A percentile compares a stretch with the other conserved stretches of the same genome.
phyloP scores from a whole-genome alignment of 768 basidiomycete genomes.

The Calvatia gigantea region DNA sequence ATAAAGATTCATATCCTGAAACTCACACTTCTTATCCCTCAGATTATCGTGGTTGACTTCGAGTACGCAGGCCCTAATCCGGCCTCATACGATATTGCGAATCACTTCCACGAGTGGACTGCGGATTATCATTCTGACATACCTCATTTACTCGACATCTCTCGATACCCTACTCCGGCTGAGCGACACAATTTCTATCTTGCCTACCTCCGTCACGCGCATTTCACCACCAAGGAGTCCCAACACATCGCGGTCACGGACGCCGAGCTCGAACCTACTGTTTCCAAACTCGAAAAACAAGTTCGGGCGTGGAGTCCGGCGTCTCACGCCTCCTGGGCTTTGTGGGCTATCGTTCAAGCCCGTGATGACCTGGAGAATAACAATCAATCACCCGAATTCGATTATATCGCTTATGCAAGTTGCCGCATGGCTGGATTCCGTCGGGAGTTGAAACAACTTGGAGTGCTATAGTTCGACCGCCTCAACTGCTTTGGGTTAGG shows the following conservation, averaged over 20 bases:
- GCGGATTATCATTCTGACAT: constrained; percentile 76
- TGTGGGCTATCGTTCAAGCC: constrained; percentile 95
- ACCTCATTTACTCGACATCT: constrained; percentile 62
- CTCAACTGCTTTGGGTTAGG: too few relatives aligned
- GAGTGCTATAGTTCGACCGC: constrained; percentile 20
- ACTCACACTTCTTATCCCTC: constrained; percentile 13
- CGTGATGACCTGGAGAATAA: constrained; percentile 64
- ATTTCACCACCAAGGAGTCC: constrained; percentile 5
- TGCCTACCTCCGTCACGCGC: constrained; percentile 68
- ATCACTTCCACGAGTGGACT: constrained; percentile 98
- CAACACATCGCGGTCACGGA: constrained; percentile 22
- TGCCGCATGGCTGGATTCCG: constrained; percentile 66
- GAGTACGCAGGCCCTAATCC: constrained; percentile 95
- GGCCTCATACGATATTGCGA: constrained; percentile 92
- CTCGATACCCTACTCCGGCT: constrained; percentile 65
- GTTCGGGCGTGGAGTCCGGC: constrained; percentile 88
- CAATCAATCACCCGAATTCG: constrained; percentile 71
- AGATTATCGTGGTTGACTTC: constrained; percentile 97
- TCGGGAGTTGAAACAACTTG: constrained; percentile 47
- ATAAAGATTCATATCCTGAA: not conserved
- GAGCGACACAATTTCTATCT: constrained; percentile 83
- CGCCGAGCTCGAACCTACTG: constrained; percentile 38
- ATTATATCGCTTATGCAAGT: constrained; percentile 82
- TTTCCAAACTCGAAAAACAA: constrained; percentile 68
- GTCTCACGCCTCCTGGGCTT: constrained; percentile 87